Evolutionary conservation across 371 early-diverging fungal species (phyloP).

Genomic region (Saksenaea oblongispora): DNA sequence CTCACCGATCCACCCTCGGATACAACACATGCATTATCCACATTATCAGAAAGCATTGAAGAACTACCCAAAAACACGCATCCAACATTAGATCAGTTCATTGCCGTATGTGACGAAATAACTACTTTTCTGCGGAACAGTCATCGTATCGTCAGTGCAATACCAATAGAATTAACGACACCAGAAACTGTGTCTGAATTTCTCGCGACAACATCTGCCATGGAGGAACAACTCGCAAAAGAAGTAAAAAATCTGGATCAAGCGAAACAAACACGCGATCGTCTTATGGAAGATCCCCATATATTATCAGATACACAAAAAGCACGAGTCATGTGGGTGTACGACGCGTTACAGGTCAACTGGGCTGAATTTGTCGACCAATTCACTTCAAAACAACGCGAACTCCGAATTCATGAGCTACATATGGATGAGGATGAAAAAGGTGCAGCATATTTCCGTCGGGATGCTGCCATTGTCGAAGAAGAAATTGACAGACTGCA

Average conservation of each 20-base stretch:
- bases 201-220: background rate
- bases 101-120: background rate
- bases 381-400: background rate
- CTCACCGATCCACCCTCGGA: background rate
- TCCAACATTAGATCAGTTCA: background rate
- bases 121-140: background rate
- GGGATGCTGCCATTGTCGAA: background rate
- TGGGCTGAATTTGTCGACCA: background rate
- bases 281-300: background rate
- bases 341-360: background rate
- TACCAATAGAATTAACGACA: background rate
- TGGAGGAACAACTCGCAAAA: background rate
- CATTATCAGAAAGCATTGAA: background rate
- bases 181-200: background rate
- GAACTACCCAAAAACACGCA: background rate
- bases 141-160: background rate
- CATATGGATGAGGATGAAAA: background rate
- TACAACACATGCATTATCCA: background rate
- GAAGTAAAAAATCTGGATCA: background rate
- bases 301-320: background rate
- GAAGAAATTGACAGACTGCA: constrained; percentile 1
- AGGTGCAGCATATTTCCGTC: background rate
- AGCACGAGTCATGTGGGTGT: background rate
- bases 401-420: background rate
- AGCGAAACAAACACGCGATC: background rate